Conservation (phyloP, 495 filamentous ascomycete species). For the Penicillium riverlandense region DNA sequence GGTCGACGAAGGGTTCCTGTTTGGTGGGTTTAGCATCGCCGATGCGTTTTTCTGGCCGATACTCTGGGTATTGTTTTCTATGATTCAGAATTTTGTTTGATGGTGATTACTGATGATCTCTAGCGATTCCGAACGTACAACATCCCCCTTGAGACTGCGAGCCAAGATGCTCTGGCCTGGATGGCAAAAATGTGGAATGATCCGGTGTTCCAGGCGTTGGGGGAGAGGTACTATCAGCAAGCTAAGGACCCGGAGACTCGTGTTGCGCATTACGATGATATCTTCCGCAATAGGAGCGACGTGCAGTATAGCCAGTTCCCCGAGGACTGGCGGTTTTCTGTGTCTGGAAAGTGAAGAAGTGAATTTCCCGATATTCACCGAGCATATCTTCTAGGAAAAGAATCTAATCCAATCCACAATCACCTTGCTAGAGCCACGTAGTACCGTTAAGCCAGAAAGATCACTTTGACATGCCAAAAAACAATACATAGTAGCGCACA, state of each 20-base stretch:
- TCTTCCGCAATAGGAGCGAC: conserved; percentile 26
- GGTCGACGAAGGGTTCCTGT: conserved; percentile 19
- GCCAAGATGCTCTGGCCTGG: conserved; percentile 31
- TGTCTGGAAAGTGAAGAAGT: neutral
- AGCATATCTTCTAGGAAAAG: too few species aligned
- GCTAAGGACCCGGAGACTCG: conserved; percentile 27
- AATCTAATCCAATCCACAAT: too few species aligned
- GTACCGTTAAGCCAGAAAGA: too few species aligned
- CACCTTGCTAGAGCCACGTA: too few species aligned
- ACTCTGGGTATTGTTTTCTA: conserved; percentile 28
- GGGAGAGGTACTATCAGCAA: conserved; percentile 29
- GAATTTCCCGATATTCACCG: too few species aligned
- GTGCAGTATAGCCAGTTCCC: conserved; percentile 27
- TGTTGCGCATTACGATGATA: conserved; percentile 33
- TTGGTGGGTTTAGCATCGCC: conserved; percentile 28
- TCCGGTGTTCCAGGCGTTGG: conserved; percentile 23
- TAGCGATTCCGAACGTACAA: conserved; percentile 41
- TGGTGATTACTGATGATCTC: neutral
- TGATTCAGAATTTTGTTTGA: neutral
- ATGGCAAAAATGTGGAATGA: conserved; percentile 44
- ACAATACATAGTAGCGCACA: too few species aligned
- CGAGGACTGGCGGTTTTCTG: conserved; percentile 32
- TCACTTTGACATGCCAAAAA: too few species aligned
- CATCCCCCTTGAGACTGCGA: conserved; percentile 30
- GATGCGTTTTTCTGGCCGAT: conserved; percentile 29